Conservation (phyloP, 345 rosid species). For the Gossypium bickii region DNA sequence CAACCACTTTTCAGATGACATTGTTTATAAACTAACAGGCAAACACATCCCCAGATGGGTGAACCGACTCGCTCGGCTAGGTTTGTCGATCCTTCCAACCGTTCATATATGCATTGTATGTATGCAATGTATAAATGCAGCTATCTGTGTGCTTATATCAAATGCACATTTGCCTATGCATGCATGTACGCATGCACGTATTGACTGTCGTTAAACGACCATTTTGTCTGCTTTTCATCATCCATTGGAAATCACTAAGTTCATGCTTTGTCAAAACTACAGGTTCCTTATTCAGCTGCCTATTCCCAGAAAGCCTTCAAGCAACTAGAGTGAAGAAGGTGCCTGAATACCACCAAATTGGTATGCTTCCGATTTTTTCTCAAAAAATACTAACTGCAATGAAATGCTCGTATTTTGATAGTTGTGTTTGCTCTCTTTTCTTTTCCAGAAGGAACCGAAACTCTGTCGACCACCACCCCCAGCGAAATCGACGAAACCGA, state of each 20-base stretch:
- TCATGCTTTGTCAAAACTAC: not conserved
- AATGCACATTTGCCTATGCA: no score
- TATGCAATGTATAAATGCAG: not conserved
- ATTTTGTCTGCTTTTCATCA: not conserved
- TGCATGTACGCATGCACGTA: not conserved
- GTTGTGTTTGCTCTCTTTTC: not conserved
- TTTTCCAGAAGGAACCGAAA: not conserved
- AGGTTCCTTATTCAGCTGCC: not conserved
- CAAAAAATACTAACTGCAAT: no score
- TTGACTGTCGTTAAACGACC: no score
- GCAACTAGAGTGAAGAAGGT: not conserved
- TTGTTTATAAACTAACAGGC: constrained; percentile 45
- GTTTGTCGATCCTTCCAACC: not conserved
- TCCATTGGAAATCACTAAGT: not conserved
- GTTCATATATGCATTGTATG: not conserved
- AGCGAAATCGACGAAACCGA: not conserved
- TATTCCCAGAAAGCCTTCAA: not conserved
- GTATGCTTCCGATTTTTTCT: not conserved
- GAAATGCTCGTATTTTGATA: not conserved
- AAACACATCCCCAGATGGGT: constrained; percentile 68
- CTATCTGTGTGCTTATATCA: not conserved
- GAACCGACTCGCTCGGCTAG: constrained; percentile 65
- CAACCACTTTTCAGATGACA: constrained; percentile 71
- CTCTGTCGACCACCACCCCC: not conserved
- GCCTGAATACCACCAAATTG: not conserved